Base-by-base conservation (phyloP, 2,329 filamentous ascomycete species). In the Cytospora piceicola region DNA sequence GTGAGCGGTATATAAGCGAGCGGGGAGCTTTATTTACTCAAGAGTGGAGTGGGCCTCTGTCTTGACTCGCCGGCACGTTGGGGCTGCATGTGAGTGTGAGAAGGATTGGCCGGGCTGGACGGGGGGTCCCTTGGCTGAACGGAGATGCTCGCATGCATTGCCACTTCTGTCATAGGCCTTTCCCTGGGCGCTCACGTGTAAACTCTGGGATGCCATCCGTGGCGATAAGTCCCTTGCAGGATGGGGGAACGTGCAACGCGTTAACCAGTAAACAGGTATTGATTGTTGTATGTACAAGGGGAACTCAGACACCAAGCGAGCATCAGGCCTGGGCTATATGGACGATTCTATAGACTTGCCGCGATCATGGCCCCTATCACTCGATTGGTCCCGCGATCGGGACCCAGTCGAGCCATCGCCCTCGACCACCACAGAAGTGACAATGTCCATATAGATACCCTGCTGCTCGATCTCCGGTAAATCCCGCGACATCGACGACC, bases 381-480 rank as follows among this genome's bases (percentile, higher is more conserved):
- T 27, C 22, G 52, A 36, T 30, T 53, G 30, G 7, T 49, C 46
- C 24, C 54, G 49, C 9, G 66, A 56, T 9, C 39, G 58, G 11
- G 51, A 24, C 4, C 17, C n/a, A 30, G 27, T 30, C 29, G 34
- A 61, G 15, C 39, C 56, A 8, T 71, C 69, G n/a, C 67, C 66
- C 62, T 75, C 74, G n/a, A 76, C 71, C 27, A 75, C 73, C 17
- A 76, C 75, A 9, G 69, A 73, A 2, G 75, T 76, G 9, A 75
- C 72, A 39, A 71, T 68, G 53, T 76, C 73, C 73, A 75, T 72
- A 65, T 75, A 73, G 6, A 76, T 69, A 2, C 64, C 67, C 11
- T 61, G 54, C 24, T 58, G 54, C 24, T 58, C 58, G 4, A 22
- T 17, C 29, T 58, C 58, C 15, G 54, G 20, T 8, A 39, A 9